These are phyloP conservation scores for Lycium ferocissimum DNA, from an alignment of 257 asterid genomes.

Conservation along the genomic window DNA sequence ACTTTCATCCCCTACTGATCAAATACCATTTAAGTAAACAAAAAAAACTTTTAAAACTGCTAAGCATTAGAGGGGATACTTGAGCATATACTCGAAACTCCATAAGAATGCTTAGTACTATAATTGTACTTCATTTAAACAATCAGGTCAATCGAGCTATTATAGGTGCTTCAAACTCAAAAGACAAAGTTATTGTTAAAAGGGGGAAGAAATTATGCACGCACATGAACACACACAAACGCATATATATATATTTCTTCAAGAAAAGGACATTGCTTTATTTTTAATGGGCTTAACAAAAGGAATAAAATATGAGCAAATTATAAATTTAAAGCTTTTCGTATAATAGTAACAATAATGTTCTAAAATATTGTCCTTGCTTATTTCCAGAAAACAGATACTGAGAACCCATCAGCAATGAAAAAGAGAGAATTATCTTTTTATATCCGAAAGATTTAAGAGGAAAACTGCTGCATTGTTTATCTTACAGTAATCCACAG, in stretches of 20 bases:
- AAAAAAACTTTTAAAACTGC: neutral
- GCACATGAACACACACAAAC: neutral
- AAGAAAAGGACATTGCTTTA: neutral
- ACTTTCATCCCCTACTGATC: neutral
- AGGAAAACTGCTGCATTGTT: neutral
- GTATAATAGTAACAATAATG: neutral
- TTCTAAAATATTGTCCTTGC: neutral
- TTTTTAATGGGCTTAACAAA: neutral
- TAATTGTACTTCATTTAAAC: neutral
- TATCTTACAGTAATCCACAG: neutral
- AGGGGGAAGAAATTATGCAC: slow-evolving; percentile 1
- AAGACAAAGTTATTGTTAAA: neutral
- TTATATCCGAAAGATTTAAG: neutral
- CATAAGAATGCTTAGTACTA: neutral
- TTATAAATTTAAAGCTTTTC: slow-evolving; percentile 3
- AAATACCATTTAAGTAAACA: neutral
- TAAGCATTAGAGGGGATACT: neutral
- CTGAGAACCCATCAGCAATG: neutral
- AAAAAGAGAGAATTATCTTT: slow-evolving; percentile 6
- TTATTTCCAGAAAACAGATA: neutral
- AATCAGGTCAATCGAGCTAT: slow-evolving; percentile 7
- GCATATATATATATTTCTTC: slow-evolving; percentile 9
- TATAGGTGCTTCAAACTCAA: neutral
- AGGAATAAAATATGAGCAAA: slow-evolving; percentile 5
- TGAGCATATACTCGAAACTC: neutral